These are phyloP conservation scores for Inonotus hispidus DNA, from an alignment of 1,284 basidiomycete genomes.

Conservation along the genomic window DNA sequence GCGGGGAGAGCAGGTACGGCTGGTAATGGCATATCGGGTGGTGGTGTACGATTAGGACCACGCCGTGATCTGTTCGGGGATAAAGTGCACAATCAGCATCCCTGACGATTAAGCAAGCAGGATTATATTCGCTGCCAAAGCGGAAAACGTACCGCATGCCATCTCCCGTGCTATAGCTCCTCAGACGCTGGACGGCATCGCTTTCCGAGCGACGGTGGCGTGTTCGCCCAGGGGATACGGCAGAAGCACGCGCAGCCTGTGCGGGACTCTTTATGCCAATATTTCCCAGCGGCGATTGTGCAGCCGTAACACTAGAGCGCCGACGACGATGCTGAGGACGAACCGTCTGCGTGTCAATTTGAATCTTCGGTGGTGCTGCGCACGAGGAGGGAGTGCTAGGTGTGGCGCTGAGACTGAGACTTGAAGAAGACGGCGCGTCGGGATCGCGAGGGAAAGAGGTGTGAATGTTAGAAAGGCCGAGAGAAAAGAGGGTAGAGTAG, in stretches of 20 bases:
- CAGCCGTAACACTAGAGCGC: constrained; percentile 48
- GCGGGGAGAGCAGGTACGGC: constrained; percentile 25
- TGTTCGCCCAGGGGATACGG: constrained; percentile 30
- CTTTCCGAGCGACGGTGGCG: constrained; percentile 28
- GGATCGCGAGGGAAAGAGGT: constrained; percentile 9
- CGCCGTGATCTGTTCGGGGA: constrained; percentile 27
- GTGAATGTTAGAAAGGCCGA: constrained; percentile 16
- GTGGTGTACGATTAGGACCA: constrained; percentile 27
- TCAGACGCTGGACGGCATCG: constrained; percentile 36
- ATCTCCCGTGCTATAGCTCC: constrained; percentile 42
- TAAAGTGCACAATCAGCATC: not conserved
- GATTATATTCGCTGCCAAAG: not conserved
- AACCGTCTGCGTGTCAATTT: constrained; percentile 17
- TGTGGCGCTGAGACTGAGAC: constrained; percentile 2
- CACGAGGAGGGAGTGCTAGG: constrained; percentile 8
- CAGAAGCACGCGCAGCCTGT: constrained; percentile 34
- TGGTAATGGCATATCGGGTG: constrained; percentile 31
- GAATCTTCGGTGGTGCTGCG: constrained; percentile 13
- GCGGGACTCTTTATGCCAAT: constrained; percentile 46
- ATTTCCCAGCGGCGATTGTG: constrained; percentile 35
- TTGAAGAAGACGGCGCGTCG: not conserved
- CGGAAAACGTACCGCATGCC: constrained; percentile 31
- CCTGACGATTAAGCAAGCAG: not conserved
- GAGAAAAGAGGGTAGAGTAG: constrained; percentile 16
- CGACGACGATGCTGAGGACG: constrained; percentile 40